Base-by-base conservation (phyloP, 257 asterid genomes). In the Ligustrum vulgare region DNA sequence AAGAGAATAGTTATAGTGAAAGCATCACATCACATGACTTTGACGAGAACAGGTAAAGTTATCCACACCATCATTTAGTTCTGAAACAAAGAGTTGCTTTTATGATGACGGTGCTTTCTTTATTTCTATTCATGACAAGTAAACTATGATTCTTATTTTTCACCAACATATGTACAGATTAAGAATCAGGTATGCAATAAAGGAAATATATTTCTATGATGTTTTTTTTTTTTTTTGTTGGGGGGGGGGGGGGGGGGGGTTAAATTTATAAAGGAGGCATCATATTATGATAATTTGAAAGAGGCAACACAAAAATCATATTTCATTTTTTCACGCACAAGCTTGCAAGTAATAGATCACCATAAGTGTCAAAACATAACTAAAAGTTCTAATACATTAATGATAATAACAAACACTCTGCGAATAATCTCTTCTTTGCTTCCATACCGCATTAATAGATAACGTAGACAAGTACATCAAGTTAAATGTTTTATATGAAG, bases 401-500 rank as follows among this genome's bases (percentile, higher is more conserved):
- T 2, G 60, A 49, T 18, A 49, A 22, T 15, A 16, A 49, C 23
- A 49, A 8, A 5, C 56, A 23, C 70, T 78, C 18, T 8, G 67
- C 73, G 28, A 66, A 65, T 39, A 62, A 56, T 54, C 74, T 67
- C 82, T 77, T 56, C 78, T 83, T 67, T 72, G 83, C 74, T 80
- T 80, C 79, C 70, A 69, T 75, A 82, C 87, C 97, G 89, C 87
- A 87, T 78, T 78, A 75, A 76, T 9, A 60, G 74, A 31, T 77
- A 65, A 67, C 60, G 68, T 32, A 66, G 25, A 54, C 25, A 58
- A 11, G 39, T 49, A 25, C 25, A 51, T 74, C 77, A 8, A 36
- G 6, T n/a, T 70, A 39, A 23, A 79, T 6, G 15, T 66, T 62
- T 70, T 33, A 28, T 28, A 22, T 20, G 11, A 69, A 58, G 35